Base-by-base conservation (phyloP, 2,329 filamentous ascomycete species). In the Phyllosticta citriasiana region DNA sequence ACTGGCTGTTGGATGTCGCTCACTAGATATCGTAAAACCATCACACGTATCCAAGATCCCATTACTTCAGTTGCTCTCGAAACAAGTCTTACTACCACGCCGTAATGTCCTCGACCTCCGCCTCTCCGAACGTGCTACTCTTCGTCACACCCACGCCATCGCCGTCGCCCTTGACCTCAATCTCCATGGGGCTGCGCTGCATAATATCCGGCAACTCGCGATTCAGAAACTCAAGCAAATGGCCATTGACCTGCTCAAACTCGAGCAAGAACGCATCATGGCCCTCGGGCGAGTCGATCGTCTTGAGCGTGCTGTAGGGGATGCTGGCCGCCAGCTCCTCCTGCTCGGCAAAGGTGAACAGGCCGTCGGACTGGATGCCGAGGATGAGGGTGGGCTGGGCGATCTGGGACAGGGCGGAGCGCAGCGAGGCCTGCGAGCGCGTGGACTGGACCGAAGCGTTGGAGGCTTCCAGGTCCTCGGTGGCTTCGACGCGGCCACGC, bases 261-360 rank as follows among this genome's bases (percentile, higher is more conserved):
- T 99, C 93, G 60, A 99, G 77, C 69, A 99, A 76, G 74, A 99
- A 99, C 0, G 94, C 94, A 74, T 99, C 94, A 69, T 99, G 94
- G 1, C 94, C 94, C 72, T 99, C 94, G 0, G 91, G 88, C 63
- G 89, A 95, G 69, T 97, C 91, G 63, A 99, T 99, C 55, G 86
- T 90, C 74, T 91, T 86, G 26, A 99, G 77, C 10, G 84, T 83
- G 0, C 89, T 86, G 67, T 93, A 80, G 2, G 87, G 87, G 64
- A 97, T 91, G 63, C 88, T 84, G 40, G 86, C 83, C 0, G 93
- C 94, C 59, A 99, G 79, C 76, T 97, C 91, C 73, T 97, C 82
- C 77, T 99, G 94, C 77, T 99, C 94, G 5, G 91, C 91, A 73
- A 96, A 97, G 0, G 93, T 97, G 74, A 99, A 99, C 0, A 99